Percentiles rank a stretch among this genome's conserved stretches.
These are phyloP conservation scores for Dactylellina haptotyla DNA, from an alignment of 2,329 filamentous ascomycete genomes.

Conservation along the genomic window DNA sequence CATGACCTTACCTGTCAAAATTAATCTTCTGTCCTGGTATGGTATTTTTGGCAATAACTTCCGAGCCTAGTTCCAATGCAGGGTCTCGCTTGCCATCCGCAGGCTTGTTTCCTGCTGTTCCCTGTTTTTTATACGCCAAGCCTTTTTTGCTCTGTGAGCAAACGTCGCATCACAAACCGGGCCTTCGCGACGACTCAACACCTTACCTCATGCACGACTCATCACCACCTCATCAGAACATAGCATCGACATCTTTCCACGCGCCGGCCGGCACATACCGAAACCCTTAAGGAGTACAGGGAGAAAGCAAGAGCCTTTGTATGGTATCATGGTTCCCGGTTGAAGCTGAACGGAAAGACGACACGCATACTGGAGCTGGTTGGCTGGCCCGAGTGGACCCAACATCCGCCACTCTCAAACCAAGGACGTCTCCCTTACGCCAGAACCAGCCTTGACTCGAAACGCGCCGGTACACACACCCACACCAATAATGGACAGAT, in stretches of 20 bases:
- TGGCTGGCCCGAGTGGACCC: not conserved
- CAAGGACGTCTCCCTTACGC: not conserved
- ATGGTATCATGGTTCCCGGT: too few species aligned
- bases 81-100: slow-evolving; percentile 48
- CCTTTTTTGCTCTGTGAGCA: slow-evolving; percentile 12
- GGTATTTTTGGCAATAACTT: slow-evolving; percentile 17
- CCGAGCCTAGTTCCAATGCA: slow-evolving; percentile 42
- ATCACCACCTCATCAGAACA: slow-evolving; percentile 4
- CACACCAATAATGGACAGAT: slow-evolving; percentile 12
- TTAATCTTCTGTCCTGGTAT: slow-evolving; percentile 13
- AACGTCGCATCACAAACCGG: slow-evolving; percentile 13
- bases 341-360: too few species aligned
- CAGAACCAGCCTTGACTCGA: not conserved
- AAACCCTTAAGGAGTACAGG: too few species aligned
- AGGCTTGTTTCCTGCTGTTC: slow-evolving; percentile 27
- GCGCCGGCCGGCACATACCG: too few species aligned
- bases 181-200: slow-evolving; percentile 20
- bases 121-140: slow-evolving; percentile 53
- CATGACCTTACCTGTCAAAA: slow-evolving; percentile 11
- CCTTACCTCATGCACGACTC: slow-evolving; percentile 2
- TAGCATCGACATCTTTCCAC: not conserved
- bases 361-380: too few species aligned
- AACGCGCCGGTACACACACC: not conserved
- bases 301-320: too few species aligned
- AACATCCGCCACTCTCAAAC: not conserved